Evolutionary conservation across 2,329 filamentous ascomycete genomes (phyloP).

Genomic region (Ophioceras dolichostomum): DNA sequence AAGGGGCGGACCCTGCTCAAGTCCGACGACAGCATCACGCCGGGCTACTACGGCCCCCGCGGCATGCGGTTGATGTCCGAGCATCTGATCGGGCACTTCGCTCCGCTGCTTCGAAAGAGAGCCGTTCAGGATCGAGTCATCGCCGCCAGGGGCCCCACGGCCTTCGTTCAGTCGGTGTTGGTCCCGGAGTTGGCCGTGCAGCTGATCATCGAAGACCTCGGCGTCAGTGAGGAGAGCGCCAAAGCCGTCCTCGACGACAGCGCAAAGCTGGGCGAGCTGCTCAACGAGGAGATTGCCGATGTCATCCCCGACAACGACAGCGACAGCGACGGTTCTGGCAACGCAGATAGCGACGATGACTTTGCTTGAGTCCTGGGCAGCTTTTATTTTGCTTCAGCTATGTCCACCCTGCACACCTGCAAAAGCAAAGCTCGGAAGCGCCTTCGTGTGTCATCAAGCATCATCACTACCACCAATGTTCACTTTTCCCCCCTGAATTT

Average conservation of each 20-base stretch:
- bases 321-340: conserved; percentile 3
- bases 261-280: conserved; percentile 50
- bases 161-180: conserved; percentile 58
- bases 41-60: conserved; percentile 74
- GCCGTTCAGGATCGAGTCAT: conserved; percentile 54
- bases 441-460: background rate
- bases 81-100: conserved; percentile 49
- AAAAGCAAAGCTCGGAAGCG: background rate
- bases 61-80: conserved; percentile 64
- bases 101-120: conserved; percentile 44
- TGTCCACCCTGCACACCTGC: background rate
- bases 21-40: conserved; percentile 44
- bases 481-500: background rate
- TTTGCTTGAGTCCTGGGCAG: too few relatives aligned
- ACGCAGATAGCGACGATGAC: conserved; percentile 4
- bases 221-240: conserved; percentile 27
- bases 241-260: conserved; percentile 52
- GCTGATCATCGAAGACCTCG: conserved; percentile 46
- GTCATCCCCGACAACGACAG: conserved; percentile 21
- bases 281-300: conserved; percentile 54
- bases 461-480: background rate
- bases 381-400: too few relatives aligned
- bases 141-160: conserved; percentile 51
- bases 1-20: conserved; percentile 40
- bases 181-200: conserved; percentile 56